A percentile compares a stretch with the other conserved stretches of the same genome.
Evolutionary conservation across 164 flowering plant genomes (phyloP).

Genomic region (Buxus sempervirens): DNA sequence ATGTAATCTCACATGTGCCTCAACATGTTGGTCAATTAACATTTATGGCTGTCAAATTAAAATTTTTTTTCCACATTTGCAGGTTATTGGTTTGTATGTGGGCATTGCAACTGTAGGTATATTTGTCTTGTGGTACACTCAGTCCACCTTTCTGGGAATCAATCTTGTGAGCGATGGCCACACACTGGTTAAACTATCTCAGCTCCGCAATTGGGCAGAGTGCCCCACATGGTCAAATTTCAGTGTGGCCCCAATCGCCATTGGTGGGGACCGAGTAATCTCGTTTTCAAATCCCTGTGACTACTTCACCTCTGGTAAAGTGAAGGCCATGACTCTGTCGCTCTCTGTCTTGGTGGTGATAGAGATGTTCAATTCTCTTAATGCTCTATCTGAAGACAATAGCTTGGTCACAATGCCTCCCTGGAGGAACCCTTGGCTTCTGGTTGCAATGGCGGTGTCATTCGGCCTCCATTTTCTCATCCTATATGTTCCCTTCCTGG

Average conservation of each 20-base stretch:
- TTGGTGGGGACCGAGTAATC: constrained; percentile 40
- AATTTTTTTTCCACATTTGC: constrained; percentile 20
- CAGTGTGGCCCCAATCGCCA: constrained; percentile 54
- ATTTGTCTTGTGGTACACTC: constrained; percentile 85
- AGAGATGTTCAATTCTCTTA: constrained; percentile 3
- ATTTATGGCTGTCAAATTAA: no score
- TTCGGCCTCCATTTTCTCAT: constrained; percentile 28
- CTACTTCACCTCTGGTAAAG: constrained; percentile 75
- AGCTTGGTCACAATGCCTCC: constrained; percentile 72
- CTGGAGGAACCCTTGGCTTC: constrained; percentile 89
- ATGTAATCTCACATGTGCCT: no score
- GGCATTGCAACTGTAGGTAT: constrained; percentile 89
- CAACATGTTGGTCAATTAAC: no score
- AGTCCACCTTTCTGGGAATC: constrained; percentile 70
- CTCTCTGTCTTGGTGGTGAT: constrained; percentile 1
- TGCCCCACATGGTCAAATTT: constrained; percentile 77
- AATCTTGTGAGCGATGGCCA: constrained; percentile 72
- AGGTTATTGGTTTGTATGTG: constrained; percentile 90
- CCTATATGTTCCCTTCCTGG: constrained; percentile 27
- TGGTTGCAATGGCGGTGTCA: constrained; percentile 83
- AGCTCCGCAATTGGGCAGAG: constrained; percentile 79
- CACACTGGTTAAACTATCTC: constrained; percentile 63
- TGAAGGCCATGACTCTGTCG: constrained; percentile 71
- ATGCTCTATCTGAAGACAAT: constrained; percentile 3
- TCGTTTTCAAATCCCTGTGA: constrained; percentile 76